These are phyloP conservation scores for Trichoderma reesei DNA, from an alignment of 495 filamentous ascomycete genomes.

Conservation along the genomic window DNA sequence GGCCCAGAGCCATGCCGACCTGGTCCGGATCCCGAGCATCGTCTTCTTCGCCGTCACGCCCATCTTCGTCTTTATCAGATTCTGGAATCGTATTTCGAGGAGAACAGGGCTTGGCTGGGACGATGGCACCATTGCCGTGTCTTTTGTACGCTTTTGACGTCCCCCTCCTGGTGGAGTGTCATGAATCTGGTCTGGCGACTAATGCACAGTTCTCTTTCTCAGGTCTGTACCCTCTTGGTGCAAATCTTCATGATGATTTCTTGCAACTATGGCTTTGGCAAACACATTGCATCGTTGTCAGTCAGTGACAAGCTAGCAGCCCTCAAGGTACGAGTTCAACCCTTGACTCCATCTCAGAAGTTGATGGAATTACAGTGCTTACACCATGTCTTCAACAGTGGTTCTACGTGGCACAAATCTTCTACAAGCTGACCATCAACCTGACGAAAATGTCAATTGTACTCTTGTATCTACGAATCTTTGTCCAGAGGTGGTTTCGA, in stretches of 20 bases:
- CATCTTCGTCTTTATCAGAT: constrained; percentile 21
- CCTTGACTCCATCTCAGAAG: too few species aligned
- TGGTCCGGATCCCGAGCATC: constrained; percentile 25
- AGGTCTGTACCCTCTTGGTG: constrained; percentile 23
- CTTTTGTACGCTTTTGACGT: neutral
- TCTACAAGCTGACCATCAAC: constrained; percentile 9
- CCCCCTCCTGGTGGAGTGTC: too few species aligned
- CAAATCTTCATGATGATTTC: constrained; percentile 25
- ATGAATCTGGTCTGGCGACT: neutral
- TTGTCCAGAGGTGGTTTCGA: constrained; percentile 8
- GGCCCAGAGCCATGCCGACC: constrained; percentile 20
- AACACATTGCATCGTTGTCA: constrained; percentile 23
- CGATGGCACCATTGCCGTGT: constrained; percentile 18
- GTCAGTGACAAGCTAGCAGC: constrained; percentile 19
- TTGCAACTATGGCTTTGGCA: constrained; percentile 27
- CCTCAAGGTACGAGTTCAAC: constrained; percentile 20
- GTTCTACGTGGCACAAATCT: constrained; percentile 10
- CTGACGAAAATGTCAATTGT: constrained; percentile 9
- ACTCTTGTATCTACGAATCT: constrained; percentile 11
- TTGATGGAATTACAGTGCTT: too few species aligned
- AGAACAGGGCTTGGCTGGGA: constrained; percentile 27
- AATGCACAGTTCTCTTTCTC: neutral
- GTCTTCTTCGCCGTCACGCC: constrained; percentile 26
- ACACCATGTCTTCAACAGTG: too few species aligned
- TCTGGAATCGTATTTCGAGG: constrained; percentile 22